Base-by-base conservation (phyloP, 495 filamentous ascomycete genomes). In the Penicillium subrubescens region DNA sequence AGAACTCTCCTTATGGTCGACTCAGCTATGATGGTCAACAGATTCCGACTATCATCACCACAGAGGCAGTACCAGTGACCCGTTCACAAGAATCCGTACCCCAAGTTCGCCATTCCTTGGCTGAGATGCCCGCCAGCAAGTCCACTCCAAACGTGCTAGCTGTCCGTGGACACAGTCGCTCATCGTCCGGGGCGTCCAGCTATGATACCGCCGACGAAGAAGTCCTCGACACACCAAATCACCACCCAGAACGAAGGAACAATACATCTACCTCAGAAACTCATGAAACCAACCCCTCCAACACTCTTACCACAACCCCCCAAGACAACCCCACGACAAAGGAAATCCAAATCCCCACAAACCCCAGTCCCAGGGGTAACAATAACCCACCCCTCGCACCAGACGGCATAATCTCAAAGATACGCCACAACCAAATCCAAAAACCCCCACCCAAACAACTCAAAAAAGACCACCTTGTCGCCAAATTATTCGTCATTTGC, bases 401-500 rank as follows among this genome's bases (percentile, higher is more conserved):
- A 19, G 52, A 39, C 21, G 60, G 56, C 0, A 35, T 67, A 0
- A 17, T 66, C 11, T 57, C 37, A 51, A 61, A 65, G 12, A 39
- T 67, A 12, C 51, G 61, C 15, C 50, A 35, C 25, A 69, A 52
- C 37, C 65, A 37, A 27, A 27, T 27, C n/a, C 53, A 2, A 71
- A 51, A 70, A 66, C 15, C n/a, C 31, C n/a, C 31, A 8, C 5
- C 53, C 2, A 77, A 70, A 61, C 27, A 27, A 14, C 63, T 54
- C 7, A 59, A 51, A 54, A 62, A 69, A 19, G 77, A 77, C 31
- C 83, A 84, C 48, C 82, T 87, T 0, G 73, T 93, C 48, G 88
- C 86, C 37, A 94, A 93, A 75, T 80, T 92, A 62, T 87, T 94
- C 62, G 90, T 93, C 7, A 88, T 93, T 60, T 94, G 91, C 72